These are phyloP conservation scores for Gymnopilus dilepis DNA, from an alignment of 768 basidiomycete species.

Conservation along the genomic window DNA sequence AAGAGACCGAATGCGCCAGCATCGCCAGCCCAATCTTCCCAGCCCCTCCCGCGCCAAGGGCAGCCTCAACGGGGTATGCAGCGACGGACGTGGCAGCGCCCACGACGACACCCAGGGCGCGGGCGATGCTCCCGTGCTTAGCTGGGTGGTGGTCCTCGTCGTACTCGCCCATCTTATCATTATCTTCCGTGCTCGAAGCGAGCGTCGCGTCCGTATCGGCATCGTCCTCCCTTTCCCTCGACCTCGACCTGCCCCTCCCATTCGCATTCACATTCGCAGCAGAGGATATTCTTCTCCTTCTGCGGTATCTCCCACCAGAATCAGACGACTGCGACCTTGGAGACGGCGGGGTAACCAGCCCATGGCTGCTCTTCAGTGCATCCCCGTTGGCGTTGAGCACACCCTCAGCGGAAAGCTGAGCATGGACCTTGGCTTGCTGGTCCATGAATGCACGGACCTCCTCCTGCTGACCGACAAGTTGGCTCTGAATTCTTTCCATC, in stretches of 20 bases:
- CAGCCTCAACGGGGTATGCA: constrained; percentile 24
- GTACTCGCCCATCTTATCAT: constrained; percentile 26
- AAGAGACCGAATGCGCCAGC: constrained; percentile 28
- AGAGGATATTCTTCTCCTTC: constrained; percentile 45
- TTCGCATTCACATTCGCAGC: background rate
- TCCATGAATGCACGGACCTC: constrained; percentile 32
- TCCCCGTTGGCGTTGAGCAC: background rate
- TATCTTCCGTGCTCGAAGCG: constrained; percentile 25
- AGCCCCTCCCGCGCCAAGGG: constrained; percentile 12
- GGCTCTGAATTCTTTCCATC: constrained; percentile 40
- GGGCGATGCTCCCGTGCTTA: background rate
- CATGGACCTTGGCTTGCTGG: constrained; percentile 1
- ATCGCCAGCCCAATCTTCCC: constrained; percentile 22
- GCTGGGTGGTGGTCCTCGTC: background rate
- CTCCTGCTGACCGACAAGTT: constrained; percentile 41
- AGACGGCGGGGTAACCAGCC: constrained; percentile 76
- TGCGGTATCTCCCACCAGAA: constrained; percentile 48
- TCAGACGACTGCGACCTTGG: constrained; percentile 75
- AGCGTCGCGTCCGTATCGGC: constrained; percentile 25
- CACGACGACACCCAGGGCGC: constrained; percentile 19
- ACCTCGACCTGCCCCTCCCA: constrained; percentile 12
- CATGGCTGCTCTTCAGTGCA: constrained; percentile 27
- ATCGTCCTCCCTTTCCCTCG: constrained; percentile 23
- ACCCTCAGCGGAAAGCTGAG: background rate
- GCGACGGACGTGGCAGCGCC: constrained; percentile 35